Percentiles rank a stretch among this genome's conserved stretches.
Conservation (phyloP, 2,329 filamentous ascomycete species). For the Cladophialophora chaetospira region DNA sequence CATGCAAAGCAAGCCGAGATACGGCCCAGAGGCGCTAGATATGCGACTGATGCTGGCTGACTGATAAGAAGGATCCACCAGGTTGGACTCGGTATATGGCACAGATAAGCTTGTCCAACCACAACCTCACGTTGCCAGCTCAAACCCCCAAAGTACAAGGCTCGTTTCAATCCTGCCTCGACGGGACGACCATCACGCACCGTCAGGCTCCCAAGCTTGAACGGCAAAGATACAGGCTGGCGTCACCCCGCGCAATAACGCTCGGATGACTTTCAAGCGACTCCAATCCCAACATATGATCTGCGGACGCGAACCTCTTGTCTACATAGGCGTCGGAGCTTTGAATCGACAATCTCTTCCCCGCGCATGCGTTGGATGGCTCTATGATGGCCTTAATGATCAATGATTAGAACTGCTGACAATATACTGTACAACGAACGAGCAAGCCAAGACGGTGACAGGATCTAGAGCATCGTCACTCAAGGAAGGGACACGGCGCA, state of each 20-base stretch:
- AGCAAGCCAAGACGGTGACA: neutral
- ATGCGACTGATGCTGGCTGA: neutral
- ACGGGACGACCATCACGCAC: neutral
- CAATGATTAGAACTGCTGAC: too few relatives aligned
- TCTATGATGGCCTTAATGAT: neutral
- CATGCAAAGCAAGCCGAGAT: neutral
- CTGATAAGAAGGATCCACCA: conserved; percentile 25
- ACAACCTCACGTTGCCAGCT: conserved; percentile 6
- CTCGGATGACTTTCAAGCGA: too few relatives aligned
- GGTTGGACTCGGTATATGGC: conserved; percentile 9
- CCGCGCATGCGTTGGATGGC: neutral
- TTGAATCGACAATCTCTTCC: neutral
- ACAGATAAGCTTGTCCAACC: conserved; percentile 27
- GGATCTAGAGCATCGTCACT: conserved; percentile 1
- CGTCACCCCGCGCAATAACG: too few relatives aligned
- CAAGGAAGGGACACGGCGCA: too few relatives aligned
- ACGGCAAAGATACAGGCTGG: too few relatives aligned
- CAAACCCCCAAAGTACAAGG: neutral
- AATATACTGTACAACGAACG: too few relatives aligned
- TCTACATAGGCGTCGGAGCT: neutral
- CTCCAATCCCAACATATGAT: neutral
- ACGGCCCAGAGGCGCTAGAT: neutral
- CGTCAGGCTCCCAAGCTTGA: neutral
- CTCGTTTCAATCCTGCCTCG: conserved; percentile 1
- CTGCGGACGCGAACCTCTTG: neutral